A percentile compares a stretch with the other conserved stretches of the same genome.
These are phyloP conservation scores for Azolla pinnata DNA, from an alignment of 75 land plant genomes.

Conservation along the genomic window DNA sequence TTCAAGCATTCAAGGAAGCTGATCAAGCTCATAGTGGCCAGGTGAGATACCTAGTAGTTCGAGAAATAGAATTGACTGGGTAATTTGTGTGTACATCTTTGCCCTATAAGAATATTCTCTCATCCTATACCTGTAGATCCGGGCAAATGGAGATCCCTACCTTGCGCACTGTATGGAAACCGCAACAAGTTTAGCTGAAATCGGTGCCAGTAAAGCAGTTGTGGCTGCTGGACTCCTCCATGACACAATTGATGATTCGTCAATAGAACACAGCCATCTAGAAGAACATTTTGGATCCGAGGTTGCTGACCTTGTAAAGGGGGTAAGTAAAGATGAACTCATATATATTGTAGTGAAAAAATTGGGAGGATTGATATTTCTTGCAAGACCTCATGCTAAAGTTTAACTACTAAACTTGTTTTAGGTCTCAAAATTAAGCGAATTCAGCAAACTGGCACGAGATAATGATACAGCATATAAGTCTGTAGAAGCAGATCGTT, in stretches of 20 bases:
- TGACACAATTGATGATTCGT: slow-evolving; percentile 84
- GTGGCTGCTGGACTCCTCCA: slow-evolving; percentile 97
- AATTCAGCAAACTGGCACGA: slow-evolving; percentile 93
- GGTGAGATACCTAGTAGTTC: slow-evolving; percentile 17
- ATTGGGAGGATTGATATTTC: not conserved
- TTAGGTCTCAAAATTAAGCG: slow-evolving; percentile 87
- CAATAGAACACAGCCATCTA: slow-evolving; percentile 40
- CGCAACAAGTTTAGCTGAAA: slow-evolving; percentile 52
- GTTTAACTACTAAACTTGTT: not conserved
- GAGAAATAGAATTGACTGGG: too few relatives aligned
- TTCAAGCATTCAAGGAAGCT: slow-evolving; percentile 25
- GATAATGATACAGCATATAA: slow-evolving; percentile 70
- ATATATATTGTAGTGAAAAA: not conserved
- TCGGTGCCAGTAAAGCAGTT: slow-evolving; percentile 77
- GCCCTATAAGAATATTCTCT: too few relatives aligned
- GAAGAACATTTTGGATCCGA: slow-evolving; percentile 55
- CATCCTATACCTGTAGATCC: slow-evolving; percentile 56
- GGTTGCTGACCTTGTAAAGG: slow-evolving; percentile 75
- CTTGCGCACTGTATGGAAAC: slow-evolving; percentile 93
- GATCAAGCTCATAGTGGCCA: slow-evolving; percentile 27
- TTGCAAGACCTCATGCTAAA: not conserved
- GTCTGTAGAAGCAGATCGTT: slow-evolving; percentile 68
- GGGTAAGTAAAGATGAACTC: slow-evolving; percentile 33
- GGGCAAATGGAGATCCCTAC: slow-evolving; percentile 83
- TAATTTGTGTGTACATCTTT: too few relatives aligned